phyloP scores from a whole-genome alignment of 345 rosid genomes.

The Clarkia xantiana region DNA sequence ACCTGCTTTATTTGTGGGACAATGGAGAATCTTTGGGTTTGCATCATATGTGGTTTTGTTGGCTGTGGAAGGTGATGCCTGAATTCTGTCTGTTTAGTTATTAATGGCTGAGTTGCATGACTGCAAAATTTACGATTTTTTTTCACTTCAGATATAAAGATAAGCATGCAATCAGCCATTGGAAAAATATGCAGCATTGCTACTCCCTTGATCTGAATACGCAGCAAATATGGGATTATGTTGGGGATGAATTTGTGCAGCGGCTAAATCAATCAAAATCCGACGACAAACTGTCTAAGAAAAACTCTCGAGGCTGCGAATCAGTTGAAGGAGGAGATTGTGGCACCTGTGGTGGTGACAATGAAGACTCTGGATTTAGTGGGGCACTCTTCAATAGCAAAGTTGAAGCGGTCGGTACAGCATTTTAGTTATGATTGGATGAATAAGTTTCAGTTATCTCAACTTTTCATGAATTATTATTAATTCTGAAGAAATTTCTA shows the following conservation, averaged over 20 bases:
- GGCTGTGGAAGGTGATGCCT: conserved; percentile 83
- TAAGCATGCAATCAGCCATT: conserved; percentile 76
- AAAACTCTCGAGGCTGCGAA: conserved; percentile 28
- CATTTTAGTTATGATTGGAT: too few species aligned
- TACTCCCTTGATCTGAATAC: conserved; percentile 82
- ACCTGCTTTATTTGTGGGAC: conserved; percentile 75
- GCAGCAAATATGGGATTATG: conserved; percentile 95
- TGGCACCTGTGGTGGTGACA: conserved; percentile 45
- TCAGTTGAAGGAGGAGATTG: conserved; percentile 54
- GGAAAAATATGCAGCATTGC: conserved; percentile 84
- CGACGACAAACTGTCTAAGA: conserved; percentile 60
- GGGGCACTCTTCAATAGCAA: conserved; percentile 75
- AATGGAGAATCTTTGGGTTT: conserved; percentile 72
- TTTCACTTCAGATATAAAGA: conserved; percentile 65
- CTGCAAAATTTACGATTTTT: background rate
- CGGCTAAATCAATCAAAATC: conserved; percentile 81
- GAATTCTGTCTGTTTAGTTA: background rate
- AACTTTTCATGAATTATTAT: too few species aligned
- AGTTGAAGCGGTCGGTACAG: conserved; percentile 54
- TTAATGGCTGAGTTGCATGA: background rate
- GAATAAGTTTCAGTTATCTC: too few species aligned
- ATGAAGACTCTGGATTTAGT: conserved; percentile 69
- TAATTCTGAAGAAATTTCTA: background rate
- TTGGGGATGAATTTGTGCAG: conserved; percentile 88
- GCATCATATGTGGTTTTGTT: conserved; percentile 81